Conservation (phyloP, 345 rosid genomes). For the Durio zibethinus region DNA sequence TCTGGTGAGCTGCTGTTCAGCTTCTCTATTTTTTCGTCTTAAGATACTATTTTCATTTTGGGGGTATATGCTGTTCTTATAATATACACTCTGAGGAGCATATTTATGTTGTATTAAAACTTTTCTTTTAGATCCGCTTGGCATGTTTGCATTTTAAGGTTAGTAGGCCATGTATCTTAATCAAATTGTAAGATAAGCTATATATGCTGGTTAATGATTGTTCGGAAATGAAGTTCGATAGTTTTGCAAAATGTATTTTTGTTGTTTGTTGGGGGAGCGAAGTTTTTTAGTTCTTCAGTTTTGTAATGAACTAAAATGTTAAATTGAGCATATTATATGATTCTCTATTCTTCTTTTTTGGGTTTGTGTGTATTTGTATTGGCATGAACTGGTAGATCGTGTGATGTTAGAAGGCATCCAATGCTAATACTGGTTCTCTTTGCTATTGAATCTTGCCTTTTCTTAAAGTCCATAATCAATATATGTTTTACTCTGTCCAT, state of each 20-base stretch:
- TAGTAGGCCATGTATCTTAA: neutral
- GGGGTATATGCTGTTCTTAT: neutral
- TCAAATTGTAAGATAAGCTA: neutral
- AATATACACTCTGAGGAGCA: neutral
- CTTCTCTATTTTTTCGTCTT: neutral
- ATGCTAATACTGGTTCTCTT: neutral
- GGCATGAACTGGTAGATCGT: neutral
- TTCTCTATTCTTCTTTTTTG: neutral
- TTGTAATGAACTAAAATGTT: neutral
- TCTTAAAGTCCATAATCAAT: neutral
- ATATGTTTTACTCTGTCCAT: neutral
- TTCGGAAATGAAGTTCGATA: neutral
- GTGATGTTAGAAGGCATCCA: neutral
- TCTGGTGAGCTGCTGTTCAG: slow-evolving; percentile 40
- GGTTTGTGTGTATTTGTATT: neutral
- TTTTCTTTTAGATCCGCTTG: neutral
- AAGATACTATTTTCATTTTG: neutral
- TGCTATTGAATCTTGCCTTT: neutral
- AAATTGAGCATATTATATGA: neutral
- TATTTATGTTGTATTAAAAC: neutral
- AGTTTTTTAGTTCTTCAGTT: neutral
- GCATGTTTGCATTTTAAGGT: neutral
- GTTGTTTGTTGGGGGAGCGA: neutral
- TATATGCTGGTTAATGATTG: neutral
- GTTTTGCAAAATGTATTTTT: neutral